phyloP scores from a whole-genome alignment of 208 protist species.

The Leishmania lainsoni region DNA sequence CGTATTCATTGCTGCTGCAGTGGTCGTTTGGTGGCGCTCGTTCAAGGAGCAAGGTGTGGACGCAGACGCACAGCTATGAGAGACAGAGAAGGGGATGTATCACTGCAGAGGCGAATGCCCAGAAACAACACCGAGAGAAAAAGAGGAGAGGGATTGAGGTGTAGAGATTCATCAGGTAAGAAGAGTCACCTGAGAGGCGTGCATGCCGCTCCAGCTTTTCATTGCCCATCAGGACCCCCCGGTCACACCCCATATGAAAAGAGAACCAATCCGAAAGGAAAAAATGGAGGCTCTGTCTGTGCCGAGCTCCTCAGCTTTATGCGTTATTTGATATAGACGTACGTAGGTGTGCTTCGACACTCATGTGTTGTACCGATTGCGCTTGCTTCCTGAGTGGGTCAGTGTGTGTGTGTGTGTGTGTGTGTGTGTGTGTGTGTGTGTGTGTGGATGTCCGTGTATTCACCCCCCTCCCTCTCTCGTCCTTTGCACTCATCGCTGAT shows the following conservation, averaged over 20 bases:
- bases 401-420: not conserved
- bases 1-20: not conserved
- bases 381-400: not conserved
- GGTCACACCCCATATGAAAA: not conserved
- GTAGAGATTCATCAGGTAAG: not conserved
- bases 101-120: not conserved
- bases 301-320: not conserved
- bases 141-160: not conserved
- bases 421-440: not conserved
- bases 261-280: constrained; percentile 4
- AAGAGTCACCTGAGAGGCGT: not conserved
- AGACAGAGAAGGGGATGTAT: not conserved
- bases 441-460: not conserved
- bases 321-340: not conserved
- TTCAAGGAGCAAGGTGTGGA: not conserved
- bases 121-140: not conserved
- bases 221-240: not conserved
- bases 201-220: not conserved
- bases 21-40: not conserved
- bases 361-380: no score
- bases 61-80: not conserved
- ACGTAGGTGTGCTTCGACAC: not conserved
- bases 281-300: not conserved
- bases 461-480: not conserved
- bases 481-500: not conserved